These are phyloP conservation scores for Pythium inflatum DNA, from an alignment of 352 stramenopile species.

Conservation along the genomic window DNA sequence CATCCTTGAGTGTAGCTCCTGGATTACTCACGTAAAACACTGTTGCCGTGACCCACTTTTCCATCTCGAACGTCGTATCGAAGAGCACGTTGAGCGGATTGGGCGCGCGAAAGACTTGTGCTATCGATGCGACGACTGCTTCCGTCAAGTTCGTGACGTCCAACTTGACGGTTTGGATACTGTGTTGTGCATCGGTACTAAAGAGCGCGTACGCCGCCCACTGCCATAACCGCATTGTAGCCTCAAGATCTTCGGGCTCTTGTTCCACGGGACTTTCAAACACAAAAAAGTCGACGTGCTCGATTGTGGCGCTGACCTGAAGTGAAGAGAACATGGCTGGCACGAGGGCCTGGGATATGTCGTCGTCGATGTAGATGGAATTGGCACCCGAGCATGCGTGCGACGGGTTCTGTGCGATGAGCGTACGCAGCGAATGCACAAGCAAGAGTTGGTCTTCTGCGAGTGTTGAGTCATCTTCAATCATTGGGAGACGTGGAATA, in stretches of 20 bases:
- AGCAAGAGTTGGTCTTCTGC: not conserved
- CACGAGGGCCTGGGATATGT: not conserved
- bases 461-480: not conserved
- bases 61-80: not conserved
- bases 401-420: not conserved
- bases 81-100: not conserved
- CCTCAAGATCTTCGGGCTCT: not conserved
- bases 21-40: not conserved
- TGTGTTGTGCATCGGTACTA: not conserved
- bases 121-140: not conserved
- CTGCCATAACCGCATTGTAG: not conserved
- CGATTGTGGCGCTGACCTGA: not conserved
- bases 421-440: not conserved
- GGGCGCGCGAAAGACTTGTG: not conserved
- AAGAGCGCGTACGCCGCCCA: conserved; percentile 6
- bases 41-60: not conserved
- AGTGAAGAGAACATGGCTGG: not conserved
- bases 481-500: not conserved
- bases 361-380: not conserved
- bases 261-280: too few species aligned
- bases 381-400: not conserved
- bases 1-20: not conserved
- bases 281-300: not conserved
- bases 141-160: not conserved
- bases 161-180: not conserved